A percentile compares a stretch with the other conserved stretches of the same genome.
These are phyloP conservation scores for Colletotrichum shisoi DNA, from an alignment of 2,329 filamentous ascomycete species.

Conservation along the genomic window DNA sequence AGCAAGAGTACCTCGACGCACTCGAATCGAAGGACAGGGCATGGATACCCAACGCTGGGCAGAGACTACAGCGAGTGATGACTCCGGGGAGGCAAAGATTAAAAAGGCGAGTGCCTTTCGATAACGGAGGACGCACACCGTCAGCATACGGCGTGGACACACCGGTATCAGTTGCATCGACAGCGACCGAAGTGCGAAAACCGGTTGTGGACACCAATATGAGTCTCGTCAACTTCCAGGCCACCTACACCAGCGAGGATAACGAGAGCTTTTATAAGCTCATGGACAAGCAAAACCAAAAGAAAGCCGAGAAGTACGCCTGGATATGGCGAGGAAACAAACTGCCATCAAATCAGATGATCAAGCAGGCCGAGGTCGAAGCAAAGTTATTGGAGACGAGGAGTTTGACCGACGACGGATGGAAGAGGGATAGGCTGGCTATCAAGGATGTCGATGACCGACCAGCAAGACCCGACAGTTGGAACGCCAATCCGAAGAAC, in stretches of 20 bases:
- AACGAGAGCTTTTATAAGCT: slow-evolving; percentile 96
- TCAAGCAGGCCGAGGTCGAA: slow-evolving; percentile 70
- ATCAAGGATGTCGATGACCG: slow-evolving; percentile 74
- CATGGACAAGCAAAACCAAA: slow-evolving; percentile 88
- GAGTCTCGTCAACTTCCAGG: slow-evolving; percentile 84
- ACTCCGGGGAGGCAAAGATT: slow-evolving; percentile 69
- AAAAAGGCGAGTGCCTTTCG: slow-evolving; percentile 44
- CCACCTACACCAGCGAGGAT: slow-evolving; percentile 95
- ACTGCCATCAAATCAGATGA: slow-evolving; percentile 79
- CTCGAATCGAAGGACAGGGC: slow-evolving; percentile 82
- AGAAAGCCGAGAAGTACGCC: slow-evolving; percentile 81
- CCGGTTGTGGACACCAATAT: slow-evolving; percentile 75
- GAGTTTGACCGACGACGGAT: slow-evolving; percentile 64
- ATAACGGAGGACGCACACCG: slow-evolving; percentile 63
- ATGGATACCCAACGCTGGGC: slow-evolving; percentile 86
- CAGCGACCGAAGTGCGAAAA: slow-evolving; percentile 50
- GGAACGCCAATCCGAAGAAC: slow-evolving; percentile 79
- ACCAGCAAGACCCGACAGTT: slow-evolving; percentile 78
- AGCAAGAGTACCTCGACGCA: slow-evolving; percentile 91
- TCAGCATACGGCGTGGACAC: slow-evolving; percentile 76
- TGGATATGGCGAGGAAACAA: slow-evolving; percentile 93
- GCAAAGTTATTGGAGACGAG: slow-evolving; percentile 58
- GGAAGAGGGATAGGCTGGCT: slow-evolving; percentile 63
- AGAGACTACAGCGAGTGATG: slow-evolving; percentile 78
- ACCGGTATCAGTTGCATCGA: slow-evolving; percentile 65